Evolutionary conservation across 805 yeast genomes (phyloP), one percentile per base, ranked within the genome.

Genomic region (Barnettozyma vustinii): DNA sequence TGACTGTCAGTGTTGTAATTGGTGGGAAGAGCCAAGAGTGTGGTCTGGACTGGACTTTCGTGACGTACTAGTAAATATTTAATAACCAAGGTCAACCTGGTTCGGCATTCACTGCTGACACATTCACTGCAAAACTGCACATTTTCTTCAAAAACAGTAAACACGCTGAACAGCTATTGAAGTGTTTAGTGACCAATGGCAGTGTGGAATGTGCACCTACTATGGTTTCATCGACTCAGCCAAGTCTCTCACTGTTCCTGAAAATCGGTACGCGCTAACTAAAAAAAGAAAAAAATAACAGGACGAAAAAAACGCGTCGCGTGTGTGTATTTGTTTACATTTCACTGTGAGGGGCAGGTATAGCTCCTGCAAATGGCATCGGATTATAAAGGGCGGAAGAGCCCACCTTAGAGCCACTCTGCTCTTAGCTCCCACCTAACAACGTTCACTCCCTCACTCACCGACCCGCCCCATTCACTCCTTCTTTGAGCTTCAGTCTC

Each of bases 401-500:
- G 16, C 33, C 33, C 33, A 15, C 33, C 16, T 30, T 5, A 30
- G 33, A 15, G 12, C 6, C 8, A 4, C 33, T 30, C 16, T 15
- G n/a, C n/a, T 30, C 25, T 23, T 23, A 5, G 33, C 16, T 13
- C 16, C 30, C 4, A 26, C 30, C 12, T 13, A 13, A 30, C 16
- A 30, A n/a, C 33, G 15, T 15, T 9, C 33, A 30, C 33, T 13
- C 16, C 7, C 33, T 30, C 16, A 15, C 16, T 15, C 33, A 13
- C 16, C 33, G 16, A 8, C 16, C 33, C 13, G 3, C 30, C 4
- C 33, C n/a, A 30, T n/a, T 25, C 43, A 40, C 15, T 16, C 27
- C 21, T 27, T 40, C 32, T 21, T 47, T 55, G 60, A 56, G 60
- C 58, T 41, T 41, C 19, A 51, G 61, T 52, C 63, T 59, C 63